Base-by-base conservation (phyloP, 257 asterid species). In the Henckelia pumila region DNA sequence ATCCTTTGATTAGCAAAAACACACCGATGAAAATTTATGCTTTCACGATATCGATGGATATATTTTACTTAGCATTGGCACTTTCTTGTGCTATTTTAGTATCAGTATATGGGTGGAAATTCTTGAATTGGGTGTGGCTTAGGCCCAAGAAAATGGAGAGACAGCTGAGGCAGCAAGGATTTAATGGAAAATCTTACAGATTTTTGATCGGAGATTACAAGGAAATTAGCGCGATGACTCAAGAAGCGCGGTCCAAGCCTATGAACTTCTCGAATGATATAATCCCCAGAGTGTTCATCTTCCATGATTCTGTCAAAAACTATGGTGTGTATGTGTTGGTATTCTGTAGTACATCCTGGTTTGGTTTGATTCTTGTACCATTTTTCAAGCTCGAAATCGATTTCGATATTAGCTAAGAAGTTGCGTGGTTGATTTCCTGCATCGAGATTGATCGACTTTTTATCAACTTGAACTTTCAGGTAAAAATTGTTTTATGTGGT, bases 111-210 rank as follows among this genome's bases (percentile, higher is more conserved):
- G 66, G 28, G 6, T 78, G 80, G 82, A 76, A 24, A 69, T 3
- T 80, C 6, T 56, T 83, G 74, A 73, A 76, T 7, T 76, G 79
- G 82, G 76, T 11, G 1, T 78, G 82, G 86, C 14, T 83, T 23
- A 59, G 59, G 69, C 86, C 88, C 3, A 71, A 70, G 63, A 66
- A 68, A 63, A 0, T 73, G 53, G 86, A 81, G 65, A 74, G 69
- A 17, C 44, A 56, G 56, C 78, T 83, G 23, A 76, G 79, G 57
- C 24, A 71, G 19, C 76, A 71, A 16, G 84, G 89, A 14, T 73
- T 81, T 22, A 70, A 20, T 1, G 89, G 86, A 6, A 78, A 72
- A 50, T 28, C 77, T 1, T 85, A 78, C 56, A 78, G 67, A 67
- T 7, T 78, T 2, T 40, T 80, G 33, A 49, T 67, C 28, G 87